Percentiles rank a stretch among this genome's conserved stretches.
These are phyloP conservation scores for Closterium sp. DNA, from an alignment of 139 green algal species.

Conservation along the genomic window DNA sequence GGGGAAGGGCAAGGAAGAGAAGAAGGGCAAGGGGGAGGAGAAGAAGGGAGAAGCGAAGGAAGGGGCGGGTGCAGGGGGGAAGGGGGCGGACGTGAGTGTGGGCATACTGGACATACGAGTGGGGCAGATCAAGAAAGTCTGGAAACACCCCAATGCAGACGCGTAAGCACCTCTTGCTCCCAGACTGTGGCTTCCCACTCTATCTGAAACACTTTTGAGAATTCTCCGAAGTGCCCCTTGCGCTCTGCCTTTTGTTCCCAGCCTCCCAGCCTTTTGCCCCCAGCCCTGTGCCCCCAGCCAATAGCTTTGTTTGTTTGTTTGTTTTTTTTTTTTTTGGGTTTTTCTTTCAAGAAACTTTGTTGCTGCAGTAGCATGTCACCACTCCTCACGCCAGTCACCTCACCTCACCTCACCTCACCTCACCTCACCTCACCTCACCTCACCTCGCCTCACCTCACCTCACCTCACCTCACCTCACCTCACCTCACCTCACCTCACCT, in stretches of 20 bases:
- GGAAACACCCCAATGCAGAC: slow-evolving; percentile 11
- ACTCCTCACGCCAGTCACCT: background rate
- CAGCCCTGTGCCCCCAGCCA: background rate
- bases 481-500: too few relatives aligned
- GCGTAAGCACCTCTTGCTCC: background rate
- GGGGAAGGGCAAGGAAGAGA: background rate
- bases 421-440: too few relatives aligned
- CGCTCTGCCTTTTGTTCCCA: background rate
- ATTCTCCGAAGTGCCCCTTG: background rate
- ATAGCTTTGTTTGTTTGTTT: too few relatives aligned
- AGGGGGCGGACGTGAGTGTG: slow-evolving; percentile 39
- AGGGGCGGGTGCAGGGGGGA: background rate
- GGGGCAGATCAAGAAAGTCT: slow-evolving; percentile 35
- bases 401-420: too few relatives aligned
- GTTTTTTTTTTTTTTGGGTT: too few relatives aligned
- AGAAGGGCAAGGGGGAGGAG: background rate
- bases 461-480: too few relatives aligned
- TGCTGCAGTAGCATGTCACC: background rate
- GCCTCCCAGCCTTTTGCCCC: background rate
- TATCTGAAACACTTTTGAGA: background rate
- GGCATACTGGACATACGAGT: slow-evolving; percentile 43
- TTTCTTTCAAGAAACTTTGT: background rate
- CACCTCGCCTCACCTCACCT: too few relatives aligned
- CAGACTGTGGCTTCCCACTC: background rate
- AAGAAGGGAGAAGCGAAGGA: background rate